Evolutionary conservation across 2,329 filamentous ascomycete species (phyloP).

Genomic region (Eurotiales sp.): DNA sequence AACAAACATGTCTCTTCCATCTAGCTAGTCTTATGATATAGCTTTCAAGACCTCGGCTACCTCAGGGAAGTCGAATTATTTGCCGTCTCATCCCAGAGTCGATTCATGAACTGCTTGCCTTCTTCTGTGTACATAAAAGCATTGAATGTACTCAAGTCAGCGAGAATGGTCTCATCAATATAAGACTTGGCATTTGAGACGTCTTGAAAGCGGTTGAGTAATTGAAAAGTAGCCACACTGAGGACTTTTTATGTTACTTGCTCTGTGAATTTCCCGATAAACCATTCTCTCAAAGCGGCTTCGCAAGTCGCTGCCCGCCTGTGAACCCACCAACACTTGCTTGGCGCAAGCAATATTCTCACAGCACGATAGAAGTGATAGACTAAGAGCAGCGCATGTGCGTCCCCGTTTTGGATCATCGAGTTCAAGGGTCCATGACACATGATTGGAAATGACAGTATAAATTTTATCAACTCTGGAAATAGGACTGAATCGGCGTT

Average conservation of each 20-base stretch:
- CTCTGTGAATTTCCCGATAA: background rate
- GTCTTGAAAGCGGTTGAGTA: background rate
- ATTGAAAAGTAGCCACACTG: too few species aligned
- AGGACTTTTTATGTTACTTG: background rate
- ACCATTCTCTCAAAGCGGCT: background rate
- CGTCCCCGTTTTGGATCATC: slow-evolving; percentile 7
- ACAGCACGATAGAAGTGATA: slow-evolving; percentile 14
- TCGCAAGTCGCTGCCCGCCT: slow-evolving; percentile 9
- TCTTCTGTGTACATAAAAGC: background rate
- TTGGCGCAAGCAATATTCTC: background rate
- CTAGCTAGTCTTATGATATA: too few species aligned
- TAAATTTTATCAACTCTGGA: slow-evolving; percentile 1
- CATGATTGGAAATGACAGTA: slow-evolving; percentile 9
- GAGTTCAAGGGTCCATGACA: slow-evolving; percentile 8
- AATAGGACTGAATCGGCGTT: background rate
- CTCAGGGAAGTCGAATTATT: background rate
- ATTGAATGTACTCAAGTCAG: background rate
- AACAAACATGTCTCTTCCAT: too few species aligned
- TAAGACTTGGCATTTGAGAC: background rate
- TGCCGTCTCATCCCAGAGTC: background rate
- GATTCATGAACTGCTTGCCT: background rate
- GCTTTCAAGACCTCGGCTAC: background rate
- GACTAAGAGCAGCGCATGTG: slow-evolving; percentile 5
- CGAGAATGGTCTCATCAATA: background rate
- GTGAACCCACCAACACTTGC: slow-evolving; percentile 11